Evolutionary conservation across 805 yeast species (phyloP), one percentile per base, ranked within the genome.

Genomic region (Cyberlindnera galapagoensis): DNA sequence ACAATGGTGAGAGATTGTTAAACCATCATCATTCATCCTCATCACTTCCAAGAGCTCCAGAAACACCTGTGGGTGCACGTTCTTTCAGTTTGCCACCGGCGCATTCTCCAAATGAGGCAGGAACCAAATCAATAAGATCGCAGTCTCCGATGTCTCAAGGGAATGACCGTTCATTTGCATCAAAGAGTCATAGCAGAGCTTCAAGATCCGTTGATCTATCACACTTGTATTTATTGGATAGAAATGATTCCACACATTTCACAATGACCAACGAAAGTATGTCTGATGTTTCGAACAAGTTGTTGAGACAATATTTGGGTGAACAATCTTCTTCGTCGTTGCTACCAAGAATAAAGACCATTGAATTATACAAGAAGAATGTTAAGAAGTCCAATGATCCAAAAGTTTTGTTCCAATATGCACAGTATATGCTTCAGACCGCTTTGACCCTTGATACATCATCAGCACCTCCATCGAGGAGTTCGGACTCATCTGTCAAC

Each of bases 381-480:
- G 95, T 94, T 5, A 80, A 80, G 46, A 83, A 79, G 48, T 74
- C 86, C 14, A 80, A 78, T 49, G 95, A 90, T 50, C 94, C 95
- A 0, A 75, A 72, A 13, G 80, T 85, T n/a, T 70, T 87, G 46
- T 85, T 86, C 56, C 86, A 86, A 50, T 87, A 84, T 53, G 96
- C 97, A 1, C 92, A 86, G 58, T 85, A 82, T 55, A 79, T 84
- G 78, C 61, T 86, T 31, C 90, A 84, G 54, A 82, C 94, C 1
- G 95, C 94, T 2, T 65, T 88, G 32, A 60, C 80, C 13, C 66
- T 80, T 38, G 76, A 62, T 10, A 35, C 52, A 6, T 33, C 45
- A 2, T 30, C 20, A 6, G 19, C 31, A 8, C 19, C 25, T 19
- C 29, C 20, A 8, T 5, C 26, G 7, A 33, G 33, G 3, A 13